These are phyloP conservation scores for Chrysoporthe cubensis DNA, from an alignment of 2,329 filamentous ascomycete genomes.

Conservation along the genomic window DNA sequence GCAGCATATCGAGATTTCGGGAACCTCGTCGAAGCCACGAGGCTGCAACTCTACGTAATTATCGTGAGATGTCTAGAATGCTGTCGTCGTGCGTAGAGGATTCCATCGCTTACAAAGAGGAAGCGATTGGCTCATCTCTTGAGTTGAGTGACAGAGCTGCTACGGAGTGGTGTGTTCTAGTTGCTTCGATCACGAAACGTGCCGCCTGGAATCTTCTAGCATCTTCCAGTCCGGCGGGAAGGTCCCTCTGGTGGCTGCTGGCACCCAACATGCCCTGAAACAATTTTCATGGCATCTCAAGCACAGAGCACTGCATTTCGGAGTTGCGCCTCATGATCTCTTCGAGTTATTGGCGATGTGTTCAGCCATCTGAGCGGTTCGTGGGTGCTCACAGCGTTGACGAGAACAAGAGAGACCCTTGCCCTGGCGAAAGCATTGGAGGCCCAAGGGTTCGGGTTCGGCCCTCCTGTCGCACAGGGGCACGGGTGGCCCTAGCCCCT, in stretches of 20 bases:
- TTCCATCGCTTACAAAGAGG: conserved; percentile 18
- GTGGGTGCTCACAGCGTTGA: no score
- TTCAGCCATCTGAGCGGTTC: background rate
- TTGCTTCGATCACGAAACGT: background rate
- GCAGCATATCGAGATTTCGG: conserved; percentile 13
- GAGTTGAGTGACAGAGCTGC: conserved; percentile 11
- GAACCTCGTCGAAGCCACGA: conserved; percentile 25
- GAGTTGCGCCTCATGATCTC: background rate
- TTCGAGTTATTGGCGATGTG: background rate
- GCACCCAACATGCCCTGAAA: background rate
- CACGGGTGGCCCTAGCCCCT: no score
- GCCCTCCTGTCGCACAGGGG: no score
- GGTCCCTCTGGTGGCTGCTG: background rate
- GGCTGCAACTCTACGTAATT: conserved; percentile 26
- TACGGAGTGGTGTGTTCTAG: background rate
- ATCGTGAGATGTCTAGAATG: conserved; percentile 19
- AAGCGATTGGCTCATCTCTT: conserved; percentile 12
- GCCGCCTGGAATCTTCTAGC: conserved; percentile 34
- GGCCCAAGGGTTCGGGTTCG: no score
- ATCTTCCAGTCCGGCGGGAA: background rate
- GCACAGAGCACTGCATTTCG: background rate
- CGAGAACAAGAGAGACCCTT: background rate
- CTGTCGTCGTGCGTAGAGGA: conserved; percentile 18
- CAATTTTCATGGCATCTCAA: background rate
- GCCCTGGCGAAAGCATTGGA: no score